Conservation (phyloP, 2,329 filamentous ascomycete species). For the Curvularia sp. region DNA sequence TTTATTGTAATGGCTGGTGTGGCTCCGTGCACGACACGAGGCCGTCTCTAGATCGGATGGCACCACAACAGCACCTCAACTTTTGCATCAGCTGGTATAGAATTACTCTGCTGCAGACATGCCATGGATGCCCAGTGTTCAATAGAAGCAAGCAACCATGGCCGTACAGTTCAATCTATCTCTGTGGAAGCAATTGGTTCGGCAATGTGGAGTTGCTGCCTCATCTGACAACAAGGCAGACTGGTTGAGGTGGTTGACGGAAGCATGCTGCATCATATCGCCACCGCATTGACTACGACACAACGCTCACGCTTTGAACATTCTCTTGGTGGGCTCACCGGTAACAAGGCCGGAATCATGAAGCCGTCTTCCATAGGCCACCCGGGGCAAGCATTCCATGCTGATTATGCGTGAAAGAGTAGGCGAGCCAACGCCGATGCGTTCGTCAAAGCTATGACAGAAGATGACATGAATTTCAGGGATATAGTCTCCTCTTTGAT, state of each 20-base stretch:
- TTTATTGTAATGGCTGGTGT: slow-evolving; percentile 46
- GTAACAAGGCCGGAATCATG: slow-evolving; percentile 46
- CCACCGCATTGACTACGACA: slow-evolving; percentile 41
- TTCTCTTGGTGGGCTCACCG: slow-evolving; percentile 45
- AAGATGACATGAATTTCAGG: slow-evolving; percentile 51
- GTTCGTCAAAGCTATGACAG: slow-evolving; percentile 49
- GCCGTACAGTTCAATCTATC: slow-evolving; percentile 37
- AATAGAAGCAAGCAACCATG: slow-evolving; percentile 19
- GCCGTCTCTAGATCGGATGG: slow-evolving; percentile 31
- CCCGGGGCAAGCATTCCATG: slow-evolving; percentile 42
- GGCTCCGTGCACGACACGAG: slow-evolving; percentile 42
- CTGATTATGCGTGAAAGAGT: slow-evolving; percentile 35
- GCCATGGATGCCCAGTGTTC: slow-evolving; percentile 24
- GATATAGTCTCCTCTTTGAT: slow-evolving; percentile 48
- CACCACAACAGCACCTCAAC: slow-evolving; percentile 41
- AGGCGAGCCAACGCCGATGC: slow-evolving; percentile 39
- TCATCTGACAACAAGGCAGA: slow-evolving; percentile 40
- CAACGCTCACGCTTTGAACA: slow-evolving; percentile 29
- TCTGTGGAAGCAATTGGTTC: slow-evolving; percentile 40
- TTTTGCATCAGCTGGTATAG: slow-evolving; percentile 28
- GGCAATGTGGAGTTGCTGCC: slow-evolving; percentile 37
- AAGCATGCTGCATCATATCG: slow-evolving; percentile 42
- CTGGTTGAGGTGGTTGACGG: slow-evolving; percentile 36
- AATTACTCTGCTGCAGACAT: slow-evolving; percentile 26
- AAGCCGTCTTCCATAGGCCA: slow-evolving; percentile 41